Evolutionary conservation across 768 basidiomycete genomes (phyloP), one percentile per base, ranked within the genome.

Genomic region (Auricularia auricula-judae): DNA sequence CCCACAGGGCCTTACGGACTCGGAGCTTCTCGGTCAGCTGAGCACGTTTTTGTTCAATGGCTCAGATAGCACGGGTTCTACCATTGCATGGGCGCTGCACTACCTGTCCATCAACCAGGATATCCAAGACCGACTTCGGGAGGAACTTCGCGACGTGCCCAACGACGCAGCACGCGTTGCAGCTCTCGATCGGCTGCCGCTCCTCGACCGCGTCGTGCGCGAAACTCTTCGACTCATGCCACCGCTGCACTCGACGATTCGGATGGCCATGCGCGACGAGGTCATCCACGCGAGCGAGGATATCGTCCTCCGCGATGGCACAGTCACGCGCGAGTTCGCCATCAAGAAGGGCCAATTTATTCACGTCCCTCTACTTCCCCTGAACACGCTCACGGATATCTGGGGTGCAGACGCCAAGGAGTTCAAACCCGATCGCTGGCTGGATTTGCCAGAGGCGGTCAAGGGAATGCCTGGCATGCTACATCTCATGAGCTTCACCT

Each of bases 11-110:
- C 86, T 96, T 68, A 88, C 92, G 0, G 94, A 97, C 70, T 85
- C 88, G 36, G 94, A 96, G 70, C 86, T 95, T 62, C 79, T 93
- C 11, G 79, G 91, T 70, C 93, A 86, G 65, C 86, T 95, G 74
- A 91, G 89, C 69, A 93, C 92, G 0, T 89, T 95, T 73, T 85
- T 93, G 80, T 92, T 93, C 72, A 91, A 89, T 23, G 93, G 93
- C 3, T 91, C 93, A 12, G 92, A 95, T 70, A 91, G 92, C 0
- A 88, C 88, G 11, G 89, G 89, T 2, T 83, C 94, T 35, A 82
- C 87, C 3, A 75, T 96, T 54, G 90, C 90, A 0, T 97, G 94
- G 93, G 86, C 86, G 1, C 73, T 96, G n/a, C 77, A 86, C 65
- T 76, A 89, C 16, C 81, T 97, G 44, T 85, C 91, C 0, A 79